Evolutionary conservation across 2,329 filamentous ascomycete genomes (phyloP), one percentile per base, ranked within the genome.

Genomic region (Scedosporium aurantiacum): DNA sequence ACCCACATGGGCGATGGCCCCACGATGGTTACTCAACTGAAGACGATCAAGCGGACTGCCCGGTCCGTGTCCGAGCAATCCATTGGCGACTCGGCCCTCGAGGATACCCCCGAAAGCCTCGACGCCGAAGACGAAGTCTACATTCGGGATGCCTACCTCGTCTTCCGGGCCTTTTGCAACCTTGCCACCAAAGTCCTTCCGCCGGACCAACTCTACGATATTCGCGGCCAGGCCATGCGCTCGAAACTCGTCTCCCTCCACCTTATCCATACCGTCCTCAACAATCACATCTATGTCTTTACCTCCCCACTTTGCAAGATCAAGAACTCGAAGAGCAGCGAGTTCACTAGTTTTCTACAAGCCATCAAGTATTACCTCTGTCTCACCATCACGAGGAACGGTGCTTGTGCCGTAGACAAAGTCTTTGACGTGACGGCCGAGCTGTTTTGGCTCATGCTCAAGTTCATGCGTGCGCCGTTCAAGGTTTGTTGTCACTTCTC

Each of bases 141-240:
- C 71, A 91, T 97, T 68, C 90, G 94, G 67, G 94, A 99, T 75
- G 92, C 94, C 8, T 99, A 97, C 73, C 83, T 99, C 23, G 91
- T 99, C 55, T 97, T 99, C 76, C 85, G 94, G 37, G 96, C 94
- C 2, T 94, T 99, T 77, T 99, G 95, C 80, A 96, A 97, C 74
- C 79, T 99, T 55, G 97, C 93, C 63, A 97, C 93, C 64, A 99
- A 99, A 72, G 79, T 91, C 47, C 79, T 99, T 27, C 85, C 90
- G 7, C 86, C 91, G 2, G 94, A 99, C 64, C 92, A 97, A 72
- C 85, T 96, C 21, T 91, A 93, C 69, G 94, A 99, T 69, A 77
- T 96, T 59, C 91, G 91, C 61, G 93, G 92, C 18, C 92, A 97
- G 70, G 90, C 93, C 43, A 99, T 99, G 93, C 87, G 94, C 63